Conservation (phyloP, 805 yeast species). For the Saturnispora ahearnii region DNA sequence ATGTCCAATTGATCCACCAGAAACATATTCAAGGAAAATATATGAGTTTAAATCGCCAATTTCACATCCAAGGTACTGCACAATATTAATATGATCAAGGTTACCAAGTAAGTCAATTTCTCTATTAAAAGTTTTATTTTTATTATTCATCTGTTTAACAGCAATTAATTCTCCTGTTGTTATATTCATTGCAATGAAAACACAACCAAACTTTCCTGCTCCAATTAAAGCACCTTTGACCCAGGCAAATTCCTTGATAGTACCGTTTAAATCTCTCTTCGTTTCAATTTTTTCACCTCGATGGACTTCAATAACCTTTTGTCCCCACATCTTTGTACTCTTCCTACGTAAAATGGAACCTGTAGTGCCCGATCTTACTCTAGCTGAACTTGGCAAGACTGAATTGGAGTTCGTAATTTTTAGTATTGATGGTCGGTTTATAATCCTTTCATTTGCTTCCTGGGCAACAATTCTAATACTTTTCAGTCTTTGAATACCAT, state of each 20-base stretch:
- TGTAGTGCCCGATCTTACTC: slow-evolving; percentile 6
- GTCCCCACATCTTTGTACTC: slow-evolving; percentile 98
- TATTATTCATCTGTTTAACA: slow-evolving; percentile 82
- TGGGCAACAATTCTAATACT: slow-evolving; percentile 89
- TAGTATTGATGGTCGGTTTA: slow-evolving; percentile 15
- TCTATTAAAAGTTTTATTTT: slow-evolving; percentile 58
- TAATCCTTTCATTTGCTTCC: slow-evolving; percentile 57
- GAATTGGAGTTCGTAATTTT: slow-evolving; percentile 2
- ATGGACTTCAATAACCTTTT: slow-evolving; percentile 75
- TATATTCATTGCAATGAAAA: slow-evolving; percentile 81
- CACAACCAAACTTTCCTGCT: slow-evolving; percentile 93
- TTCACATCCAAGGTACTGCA: slow-evolving; percentile 93
- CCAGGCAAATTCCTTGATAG: slow-evolving; percentile 84
- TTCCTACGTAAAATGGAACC: slow-evolving; percentile 48
- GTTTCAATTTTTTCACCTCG: slow-evolving; percentile 57
- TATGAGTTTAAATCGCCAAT: slow-evolving; percentile 65
- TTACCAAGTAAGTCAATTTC: slow-evolving; percentile 94
- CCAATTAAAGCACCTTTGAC: slow-evolving; percentile 96
- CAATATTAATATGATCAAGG: slow-evolving; percentile 87
- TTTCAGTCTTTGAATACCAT: slow-evolving; percentile 55
- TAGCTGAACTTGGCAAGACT: background rate
- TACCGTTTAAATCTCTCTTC: slow-evolving; percentile 43
- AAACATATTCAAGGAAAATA: slow-evolving; percentile 88
- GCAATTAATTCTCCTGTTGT: slow-evolving; percentile 99
- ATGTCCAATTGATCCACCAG: slow-evolving; percentile 94